Base-by-base conservation (phyloP, 306 rosid genomes). In the Quercus variabilis region DNA sequence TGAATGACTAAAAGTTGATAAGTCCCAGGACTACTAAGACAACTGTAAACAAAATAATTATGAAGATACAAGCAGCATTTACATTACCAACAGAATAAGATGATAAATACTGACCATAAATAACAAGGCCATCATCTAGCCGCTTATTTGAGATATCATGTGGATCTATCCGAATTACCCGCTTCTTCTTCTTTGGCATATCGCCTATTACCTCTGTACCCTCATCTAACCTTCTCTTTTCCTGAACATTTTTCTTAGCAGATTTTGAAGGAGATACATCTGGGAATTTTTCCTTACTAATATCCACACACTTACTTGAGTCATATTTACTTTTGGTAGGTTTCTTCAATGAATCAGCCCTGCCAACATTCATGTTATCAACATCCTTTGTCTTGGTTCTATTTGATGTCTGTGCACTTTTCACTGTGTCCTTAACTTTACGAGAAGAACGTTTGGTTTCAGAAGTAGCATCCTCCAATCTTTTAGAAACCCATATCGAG, bases 121-220 rank as follows among this genome's bases (percentile, higher is more conserved):
- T 31, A 62, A 31, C 84, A 76, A 84, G 67, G 71, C 83, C 78
- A 74, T 95, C 98, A 72, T 89, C 92, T 68, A 88, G 80, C 73
- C 99, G 88, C 87, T 95, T 95, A 83, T 95, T 92, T 75, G 98
- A 92, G 83, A 86, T 86, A 80, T 95, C 96, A 82, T 83, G n/a
- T 0, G 92, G 97, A 72, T 91, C 94, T 52, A 89, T 33, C 73
- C 76, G 91, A 73, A 95, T 92, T 10, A 80, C 80, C 79, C 87
- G 88, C 84, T 93, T 95, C 80, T 74, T 90, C 95, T 77, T 95
- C 90, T 63, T 89, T 67, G 88, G 88, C 73, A 73, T 84, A 74
- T 80, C 92, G 77, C 72, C 84, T 46, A 6, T 68, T 23, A 18
- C 71, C 83, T 86, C 85, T 1, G 78, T 59, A 81, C 85, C 86